A percentile compares a stretch with the other conserved stretches of the same genome.
Evolutionary conservation across 2,329 filamentous ascomycete genomes (phyloP).

Genomic region (Proliferodiscus dingleyae): DNA sequence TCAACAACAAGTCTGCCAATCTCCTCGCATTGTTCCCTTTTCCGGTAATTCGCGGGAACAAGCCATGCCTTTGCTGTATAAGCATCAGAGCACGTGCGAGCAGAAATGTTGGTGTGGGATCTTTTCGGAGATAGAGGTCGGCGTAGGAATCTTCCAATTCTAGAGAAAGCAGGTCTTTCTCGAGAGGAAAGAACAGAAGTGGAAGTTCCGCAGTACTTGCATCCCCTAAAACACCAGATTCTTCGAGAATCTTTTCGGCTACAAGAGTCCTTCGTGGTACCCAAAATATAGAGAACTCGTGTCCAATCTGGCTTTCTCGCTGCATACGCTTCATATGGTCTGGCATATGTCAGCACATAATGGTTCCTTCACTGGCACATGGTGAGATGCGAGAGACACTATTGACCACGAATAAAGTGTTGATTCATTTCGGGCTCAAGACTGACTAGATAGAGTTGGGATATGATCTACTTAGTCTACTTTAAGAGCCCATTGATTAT

Average conservation of each 20-base stretch:
- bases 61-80: constrained; percentile 83
- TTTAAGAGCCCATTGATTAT: constrained; percentile 46
- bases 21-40: constrained; percentile 93
- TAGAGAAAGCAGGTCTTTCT: constrained; percentile 84
- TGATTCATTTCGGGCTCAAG: constrained; percentile 48
- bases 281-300: constrained; percentile 98
- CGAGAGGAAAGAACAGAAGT: constrained; percentile 84
- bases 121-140: constrained; percentile 85
- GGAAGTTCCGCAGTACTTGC: constrained; percentile 84
- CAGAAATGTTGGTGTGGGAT: constrained; percentile 84
- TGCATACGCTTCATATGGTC: constrained; percentile 89
- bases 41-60: constrained; percentile 90
- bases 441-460: constrained; percentile 52
- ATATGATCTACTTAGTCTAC: constrained; percentile 53
- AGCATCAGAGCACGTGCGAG: constrained; percentile 91
- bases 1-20: constrained; percentile 78
- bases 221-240: constrained; percentile 88
- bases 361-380: constrained; percentile 45
- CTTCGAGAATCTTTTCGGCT: constrained; percentile 86
- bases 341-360: constrained; percentile 55
- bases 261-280: constrained; percentile 87
- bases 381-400: constrained; percentile 34
- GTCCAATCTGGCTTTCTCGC: constrained; percentile 79
- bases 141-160: constrained; percentile 83
- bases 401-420: constrained; percentile 33